These are phyloP conservation scores for Pestalotiopsis sp. DNA, from an alignment of 2,329 filamentous ascomycete species.

Conservation along the genomic window DNA sequence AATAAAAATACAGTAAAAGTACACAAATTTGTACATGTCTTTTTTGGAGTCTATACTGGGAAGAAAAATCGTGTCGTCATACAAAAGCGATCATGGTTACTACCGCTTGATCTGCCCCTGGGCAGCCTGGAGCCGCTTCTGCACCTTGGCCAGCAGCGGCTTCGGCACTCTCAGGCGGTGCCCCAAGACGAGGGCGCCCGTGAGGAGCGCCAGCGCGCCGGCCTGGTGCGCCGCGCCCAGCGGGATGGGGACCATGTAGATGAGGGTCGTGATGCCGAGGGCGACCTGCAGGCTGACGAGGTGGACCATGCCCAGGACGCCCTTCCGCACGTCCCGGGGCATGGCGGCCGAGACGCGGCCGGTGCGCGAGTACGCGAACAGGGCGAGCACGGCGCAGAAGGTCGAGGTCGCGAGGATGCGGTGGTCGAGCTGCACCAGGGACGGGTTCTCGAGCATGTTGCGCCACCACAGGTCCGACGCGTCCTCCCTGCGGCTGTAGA, in stretches of 20 bases:
- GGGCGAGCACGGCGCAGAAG: constrained; percentile 75
- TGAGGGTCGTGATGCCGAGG: constrained; percentile 86
- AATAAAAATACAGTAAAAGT: constrained; percentile 11
- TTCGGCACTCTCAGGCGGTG: constrained; percentile 76
- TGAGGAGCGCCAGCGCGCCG: constrained; percentile 82
- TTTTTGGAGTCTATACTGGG: background rate
- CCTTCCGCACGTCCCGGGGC: constrained; percentile 65
- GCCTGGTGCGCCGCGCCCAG: constrained; percentile 93
- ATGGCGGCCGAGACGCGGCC: constrained; percentile 60
- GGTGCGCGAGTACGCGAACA: constrained; percentile 80
- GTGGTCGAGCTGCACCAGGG: constrained; percentile 93
- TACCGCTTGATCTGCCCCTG: constrained; percentile 2
- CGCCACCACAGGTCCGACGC: constrained; percentile 90
- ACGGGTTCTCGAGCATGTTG: constrained; percentile 97
- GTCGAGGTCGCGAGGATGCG: constrained; percentile 89
- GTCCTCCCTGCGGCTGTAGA: constrained; percentile 81
- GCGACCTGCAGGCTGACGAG: constrained; percentile 80
- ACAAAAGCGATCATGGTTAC: background rate
- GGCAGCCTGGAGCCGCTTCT: constrained; percentile 42
- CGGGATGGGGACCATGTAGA: constrained; percentile 90
- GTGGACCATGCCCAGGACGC: constrained; percentile 79
- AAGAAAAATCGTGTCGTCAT: background rate
- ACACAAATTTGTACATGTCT: constrained; percentile 8
- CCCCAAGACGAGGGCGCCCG: constrained; percentile 78
- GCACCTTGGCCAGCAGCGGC: constrained; percentile 62